These are phyloP conservation scores for Populus alba DNA, from an alignment of 345 rosid genomes.

Conservation along the genomic window DNA sequence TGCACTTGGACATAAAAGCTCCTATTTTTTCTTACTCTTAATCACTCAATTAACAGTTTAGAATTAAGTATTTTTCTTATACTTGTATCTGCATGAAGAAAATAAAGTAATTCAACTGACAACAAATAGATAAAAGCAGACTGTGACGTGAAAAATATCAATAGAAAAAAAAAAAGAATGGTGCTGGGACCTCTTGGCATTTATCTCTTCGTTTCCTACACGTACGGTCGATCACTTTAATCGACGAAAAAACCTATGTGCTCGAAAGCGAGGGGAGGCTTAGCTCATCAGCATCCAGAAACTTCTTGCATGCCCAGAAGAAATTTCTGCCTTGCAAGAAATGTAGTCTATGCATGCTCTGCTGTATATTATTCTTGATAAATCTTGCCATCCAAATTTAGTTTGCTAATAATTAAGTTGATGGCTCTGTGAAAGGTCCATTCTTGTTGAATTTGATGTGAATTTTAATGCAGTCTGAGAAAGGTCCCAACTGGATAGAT, in stretches of 20 bases:
- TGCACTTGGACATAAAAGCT: background rate
- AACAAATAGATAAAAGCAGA: background rate
- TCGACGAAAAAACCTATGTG: background rate
- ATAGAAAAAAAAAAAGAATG: background rate
- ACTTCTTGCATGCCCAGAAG: background rate
- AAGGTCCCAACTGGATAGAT: background rate
- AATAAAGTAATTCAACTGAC: background rate
- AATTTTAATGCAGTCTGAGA: slow-evolving; percentile 18
- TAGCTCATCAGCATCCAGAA: background rate
- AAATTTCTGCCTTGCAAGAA: background rate
- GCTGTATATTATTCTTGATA: too few relatives aligned
- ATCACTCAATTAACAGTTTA: background rate
- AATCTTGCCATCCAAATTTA: background rate
- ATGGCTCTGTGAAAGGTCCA: background rate
- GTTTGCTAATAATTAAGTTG: background rate
- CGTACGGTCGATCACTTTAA: slow-evolving; percentile 14
- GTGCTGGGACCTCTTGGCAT: slow-evolving; percentile 26
- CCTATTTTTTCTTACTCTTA: background rate
- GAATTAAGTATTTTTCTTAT: too few relatives aligned
- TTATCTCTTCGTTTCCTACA: slow-evolving; percentile 6
- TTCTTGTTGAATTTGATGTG: slow-evolving; percentile 19
- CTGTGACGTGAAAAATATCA: background rate
- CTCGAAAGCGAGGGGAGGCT: slow-evolving; percentile 9
- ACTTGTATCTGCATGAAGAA: background rate
- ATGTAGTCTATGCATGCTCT: too few relatives aligned